Evolutionary conservation across 2,329 filamentous ascomycete species (phyloP).

Genomic region (Aspergillus intermedius): DNA sequence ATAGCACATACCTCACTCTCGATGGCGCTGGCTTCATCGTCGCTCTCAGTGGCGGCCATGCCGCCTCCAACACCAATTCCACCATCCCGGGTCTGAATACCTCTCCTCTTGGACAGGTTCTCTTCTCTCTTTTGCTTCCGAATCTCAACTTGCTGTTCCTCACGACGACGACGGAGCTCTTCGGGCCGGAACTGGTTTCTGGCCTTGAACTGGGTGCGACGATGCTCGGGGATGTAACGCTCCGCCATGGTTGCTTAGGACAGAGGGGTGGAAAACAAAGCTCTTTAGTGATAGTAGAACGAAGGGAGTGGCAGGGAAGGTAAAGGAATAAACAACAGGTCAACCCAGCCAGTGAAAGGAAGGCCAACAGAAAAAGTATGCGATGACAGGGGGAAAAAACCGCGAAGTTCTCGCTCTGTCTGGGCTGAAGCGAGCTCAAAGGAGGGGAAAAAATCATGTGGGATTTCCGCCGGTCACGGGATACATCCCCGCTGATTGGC

Average conservation of each 20-base stretch:
- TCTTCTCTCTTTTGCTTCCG: conserved; percentile 98
- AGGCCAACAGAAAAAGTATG: neutral
- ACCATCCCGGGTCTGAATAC: conserved; percentile 73
- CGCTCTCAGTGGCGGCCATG: conserved; percentile 85
- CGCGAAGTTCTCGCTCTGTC: conserved; percentile 11
- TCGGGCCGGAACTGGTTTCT: conserved; percentile 99
- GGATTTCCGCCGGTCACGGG: conserved; percentile 7
- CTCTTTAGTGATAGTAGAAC: conserved; percentile 7
- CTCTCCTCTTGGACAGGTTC: conserved; percentile 96
- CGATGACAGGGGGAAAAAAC: conserved; percentile 4
- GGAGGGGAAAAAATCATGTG: conserved; percentile 21
- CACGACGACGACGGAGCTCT: conserved; percentile 93
- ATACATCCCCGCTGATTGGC: conserved; percentile 10
- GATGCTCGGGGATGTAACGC: conserved; percentile 98
- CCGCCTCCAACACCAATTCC: conserved; percentile 50
- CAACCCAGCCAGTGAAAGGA: neutral
- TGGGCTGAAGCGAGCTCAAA: conserved; percentile 12
- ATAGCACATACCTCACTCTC: conserved; percentile 78
- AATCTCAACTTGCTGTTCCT: conserved; percentile 99
- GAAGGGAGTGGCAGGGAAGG: conserved; percentile 13
- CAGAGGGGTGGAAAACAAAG: conserved; percentile 12
- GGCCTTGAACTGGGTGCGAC: conserved; percentile 98
- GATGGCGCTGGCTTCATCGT: conserved; percentile 91
- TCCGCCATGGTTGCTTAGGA: conserved; percentile 70
- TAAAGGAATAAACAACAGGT: conserved; percentile 12